Base-by-base conservation (phyloP, 495 filamentous ascomycete genomes). In the Astrocystis sublimbata region DNA sequence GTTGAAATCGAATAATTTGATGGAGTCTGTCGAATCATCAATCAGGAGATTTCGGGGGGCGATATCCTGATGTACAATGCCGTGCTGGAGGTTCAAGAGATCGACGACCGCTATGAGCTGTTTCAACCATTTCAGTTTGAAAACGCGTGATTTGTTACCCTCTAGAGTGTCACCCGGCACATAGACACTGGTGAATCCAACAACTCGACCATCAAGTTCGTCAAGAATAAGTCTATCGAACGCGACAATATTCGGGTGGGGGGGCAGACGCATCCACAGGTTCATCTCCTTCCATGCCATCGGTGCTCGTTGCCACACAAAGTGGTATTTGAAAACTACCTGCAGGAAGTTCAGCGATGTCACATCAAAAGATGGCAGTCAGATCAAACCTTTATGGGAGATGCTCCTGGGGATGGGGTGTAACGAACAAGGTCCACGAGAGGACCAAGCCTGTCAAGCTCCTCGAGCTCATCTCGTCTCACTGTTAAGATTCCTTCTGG, bases 11-110 rank as follows among this genome's bases (percentile, higher is more conserved):
- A 42, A 56, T 4, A 42, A 3, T 19, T 24, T 42, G 36, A 56
- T 19, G 6, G 36, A 21, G 23, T 56, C 36, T 28, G 52, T 56
- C 10, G 6, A 17, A 10, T 21, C 17, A 31, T 42, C 36, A 6
- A 56, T 24, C 0, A 42, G 21, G 6, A 42, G 52, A 10, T 56
- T 56, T 41, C 52, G 52, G 17, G 52, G 17, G 8, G 52, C 36
- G 15, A 56, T 31, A 31, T 56, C 52, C 21, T 56, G 52, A 56
- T 56, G 52, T 23, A 30, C 19, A 24, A 56, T 30, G 10, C 52
- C 23, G 36, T 31, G 21, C 15, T 3, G 21, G 5, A 56, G 36
- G n/a, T 56, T 56, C 31, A 56, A 42, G 13, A 36, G 17, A n/a
- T 56, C 52, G 12, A 42, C 15, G 13, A 42, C 36, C 9, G 17